These are phyloP conservation scores for Aspergillus hiratsukae DNA, from an alignment of 2,329 filamentous ascomycete genomes.

Conservation along the genomic window DNA sequence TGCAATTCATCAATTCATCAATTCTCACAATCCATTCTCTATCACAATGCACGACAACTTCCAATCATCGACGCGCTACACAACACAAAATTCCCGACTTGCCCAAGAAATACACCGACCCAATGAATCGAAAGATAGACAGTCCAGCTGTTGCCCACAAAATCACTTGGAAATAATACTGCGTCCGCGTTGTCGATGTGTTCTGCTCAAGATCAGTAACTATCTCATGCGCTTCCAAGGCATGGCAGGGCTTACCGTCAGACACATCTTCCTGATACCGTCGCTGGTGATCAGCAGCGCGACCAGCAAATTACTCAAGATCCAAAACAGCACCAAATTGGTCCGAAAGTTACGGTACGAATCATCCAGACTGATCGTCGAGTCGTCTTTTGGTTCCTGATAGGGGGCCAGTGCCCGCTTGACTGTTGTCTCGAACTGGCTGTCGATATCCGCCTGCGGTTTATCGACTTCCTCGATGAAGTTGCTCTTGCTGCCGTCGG, in stretches of 20 bases:
- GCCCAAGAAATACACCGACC: conserved; percentile 91
- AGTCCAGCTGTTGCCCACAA: conserved; percentile 83
- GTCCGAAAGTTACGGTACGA: conserved; percentile 99
- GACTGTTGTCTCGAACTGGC: conserved; percentile 92
- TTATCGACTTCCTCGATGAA: conserved; percentile 96
- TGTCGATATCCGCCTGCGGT: conserved; percentile 96
- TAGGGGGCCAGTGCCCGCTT: conserved; percentile 86
- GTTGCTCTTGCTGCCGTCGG: conserved; percentile 70
- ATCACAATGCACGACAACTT: conserved; percentile 8
- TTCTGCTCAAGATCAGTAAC: conserved; percentile 44
- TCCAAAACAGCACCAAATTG: conserved; percentile 84
- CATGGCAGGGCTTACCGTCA: conserved; percentile 62
- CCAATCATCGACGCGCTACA: conserved; percentile 68
- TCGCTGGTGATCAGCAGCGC: conserved; percentile 87
- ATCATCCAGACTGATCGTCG: conserved; percentile 87
- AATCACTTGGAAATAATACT: conserved; percentile 85
- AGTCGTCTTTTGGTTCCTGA: conserved; percentile 68
- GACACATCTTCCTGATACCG: conserved; percentile 75
- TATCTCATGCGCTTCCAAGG: not conserved
- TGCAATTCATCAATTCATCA: not conserved
- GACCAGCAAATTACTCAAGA: conserved; percentile 87
- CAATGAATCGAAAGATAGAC: conserved; percentile 82
- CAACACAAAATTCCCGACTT: conserved; percentile 95
- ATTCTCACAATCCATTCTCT: conserved; percentile 3
- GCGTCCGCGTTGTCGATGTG: conserved; percentile 69